Conservation (phyloP, 805 yeast genomes). For the Cyberlindnera galapagoensis region DNA sequence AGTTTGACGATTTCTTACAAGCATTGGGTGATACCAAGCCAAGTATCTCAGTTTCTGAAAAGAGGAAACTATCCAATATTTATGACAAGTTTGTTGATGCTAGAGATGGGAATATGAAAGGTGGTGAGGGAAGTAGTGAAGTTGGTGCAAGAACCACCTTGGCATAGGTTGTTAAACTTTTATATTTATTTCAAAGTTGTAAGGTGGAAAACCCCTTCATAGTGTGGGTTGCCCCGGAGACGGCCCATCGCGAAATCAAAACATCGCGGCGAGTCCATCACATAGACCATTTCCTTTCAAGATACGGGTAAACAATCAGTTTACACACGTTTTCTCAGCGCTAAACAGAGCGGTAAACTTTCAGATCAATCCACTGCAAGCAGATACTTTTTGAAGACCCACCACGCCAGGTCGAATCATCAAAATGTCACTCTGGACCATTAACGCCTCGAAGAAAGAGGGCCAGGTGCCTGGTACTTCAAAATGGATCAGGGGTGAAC, state of each 20-base stretch:
- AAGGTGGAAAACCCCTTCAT: no score
- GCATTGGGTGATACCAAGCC: constrained; percentile 78
- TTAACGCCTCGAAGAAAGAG: constrained; percentile 23
- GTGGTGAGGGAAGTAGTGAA: constrained; percentile 57
- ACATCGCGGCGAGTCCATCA: no score
- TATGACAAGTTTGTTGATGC: constrained; percentile 69
- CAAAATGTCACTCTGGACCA: constrained; percentile 27
- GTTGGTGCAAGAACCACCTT: constrained; percentile 15
- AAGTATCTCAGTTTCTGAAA: constrained; percentile 77
- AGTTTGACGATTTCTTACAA: constrained; percentile 46
- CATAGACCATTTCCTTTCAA: no score
- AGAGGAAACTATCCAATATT: constrained; percentile 50
- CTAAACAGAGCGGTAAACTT: no score
- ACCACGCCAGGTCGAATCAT: no score
- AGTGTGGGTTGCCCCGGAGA: constrained; percentile 7
- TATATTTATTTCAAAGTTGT: background rate
- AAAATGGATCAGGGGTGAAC: constrained; percentile 42
- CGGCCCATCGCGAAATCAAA: constrained; percentile 6
- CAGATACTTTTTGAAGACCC: no score
- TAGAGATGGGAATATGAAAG: constrained; percentile 84
- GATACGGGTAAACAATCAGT: no score
- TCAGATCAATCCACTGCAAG: no score
- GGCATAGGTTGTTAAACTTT: constrained; percentile 3
- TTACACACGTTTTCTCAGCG: no score
- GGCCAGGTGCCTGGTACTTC: constrained; percentile 42